Conservation (phyloP, 805 yeast species). For the Blastobotrys terrestris region DNA sequence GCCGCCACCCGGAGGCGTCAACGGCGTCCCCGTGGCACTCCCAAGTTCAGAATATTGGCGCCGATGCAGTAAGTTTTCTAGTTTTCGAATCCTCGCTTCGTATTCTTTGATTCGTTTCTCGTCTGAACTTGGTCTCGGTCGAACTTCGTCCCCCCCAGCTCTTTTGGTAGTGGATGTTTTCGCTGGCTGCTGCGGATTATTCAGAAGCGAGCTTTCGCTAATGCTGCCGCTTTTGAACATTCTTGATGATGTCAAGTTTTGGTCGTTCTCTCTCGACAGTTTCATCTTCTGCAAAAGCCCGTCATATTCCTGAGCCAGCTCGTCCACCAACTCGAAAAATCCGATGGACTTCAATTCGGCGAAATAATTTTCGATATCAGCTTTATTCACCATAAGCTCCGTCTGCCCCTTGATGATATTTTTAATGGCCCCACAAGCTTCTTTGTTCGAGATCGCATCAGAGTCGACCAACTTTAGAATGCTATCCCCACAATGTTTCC, state of each 20-base stretch:
- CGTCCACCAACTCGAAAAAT: constrained; percentile 22
- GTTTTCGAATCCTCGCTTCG: constrained; percentile 62
- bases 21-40: constrained; percentile 4
- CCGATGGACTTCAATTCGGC: constrained; percentile 19
- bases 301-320: constrained; percentile 25
- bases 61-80: constrained; percentile 73
- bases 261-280: constrained; percentile 5
- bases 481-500: constrained; percentile 47
- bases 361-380: constrained; percentile 18
- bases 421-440: neutral
- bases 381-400: constrained; percentile 19
- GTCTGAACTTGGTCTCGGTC: constrained; percentile 9
- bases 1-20: constrained; percentile 2
- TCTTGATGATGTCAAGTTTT: neutral
- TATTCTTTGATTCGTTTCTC: constrained; percentile 52
- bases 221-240: neutral
- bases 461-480: neutral
- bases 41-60: constrained; percentile 36
- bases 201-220: neutral
- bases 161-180: neutral
- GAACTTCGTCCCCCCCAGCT: too few species aligned
- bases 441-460: constrained; percentile 1
- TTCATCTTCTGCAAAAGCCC: constrained; percentile 24
- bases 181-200: neutral
- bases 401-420: constrained; percentile 4